phyloP scores from a whole-genome alignment of 805 yeast species.

The Lipomyces sp. region DNA sequence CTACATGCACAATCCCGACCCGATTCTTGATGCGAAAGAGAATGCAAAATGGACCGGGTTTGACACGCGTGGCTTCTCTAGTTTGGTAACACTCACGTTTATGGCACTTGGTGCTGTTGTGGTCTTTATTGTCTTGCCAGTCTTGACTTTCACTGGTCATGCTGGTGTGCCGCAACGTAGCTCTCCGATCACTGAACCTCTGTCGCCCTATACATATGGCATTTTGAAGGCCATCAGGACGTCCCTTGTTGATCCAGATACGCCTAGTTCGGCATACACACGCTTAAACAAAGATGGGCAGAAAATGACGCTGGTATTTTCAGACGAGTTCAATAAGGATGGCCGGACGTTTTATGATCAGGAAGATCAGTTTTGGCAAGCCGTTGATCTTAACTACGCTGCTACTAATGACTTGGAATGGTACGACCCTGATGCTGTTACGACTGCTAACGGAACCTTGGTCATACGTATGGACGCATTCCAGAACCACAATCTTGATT shows the following conservation, averaged over 20 bases:
- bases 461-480: conserved; percentile 77
- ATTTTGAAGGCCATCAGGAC: conserved; percentile 63
- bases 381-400: conserved; percentile 78
- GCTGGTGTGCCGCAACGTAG: conserved; percentile 13
- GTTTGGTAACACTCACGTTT: conserved; percentile 50
- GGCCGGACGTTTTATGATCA: conserved; percentile 90
- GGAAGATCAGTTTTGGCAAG: conserved; percentile 91
- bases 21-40: conserved; percentile 84
- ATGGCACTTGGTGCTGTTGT: conserved; percentile 65
- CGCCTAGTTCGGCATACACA: conserved; percentile 63
- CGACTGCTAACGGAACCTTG: conserved; percentile 75
- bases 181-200: not conserved
- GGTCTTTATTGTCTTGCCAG: conserved; percentile 82
- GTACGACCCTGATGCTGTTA: conserved; percentile 90
- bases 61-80: conserved; percentile 47
- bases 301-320: conserved; percentile 76
- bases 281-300: conserved; percentile 62
- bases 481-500: conserved; percentile 74
- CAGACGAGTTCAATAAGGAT: conserved; percentile 88
- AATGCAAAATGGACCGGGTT: conserved; percentile 52
- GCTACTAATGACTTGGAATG: conserved; percentile 92
- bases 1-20: conserved; percentile 94
- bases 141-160: conserved; percentile 75
- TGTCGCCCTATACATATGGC: conserved; percentile 61
- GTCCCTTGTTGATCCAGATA: conserved; percentile 69